A percentile compares a stretch with the other conserved stretches of the same genome.
Evolutionary conservation across 1,284 basidiomycete genomes (phyloP).

Genomic region (Sporisorium iseilematis-ciliati): DNA sequence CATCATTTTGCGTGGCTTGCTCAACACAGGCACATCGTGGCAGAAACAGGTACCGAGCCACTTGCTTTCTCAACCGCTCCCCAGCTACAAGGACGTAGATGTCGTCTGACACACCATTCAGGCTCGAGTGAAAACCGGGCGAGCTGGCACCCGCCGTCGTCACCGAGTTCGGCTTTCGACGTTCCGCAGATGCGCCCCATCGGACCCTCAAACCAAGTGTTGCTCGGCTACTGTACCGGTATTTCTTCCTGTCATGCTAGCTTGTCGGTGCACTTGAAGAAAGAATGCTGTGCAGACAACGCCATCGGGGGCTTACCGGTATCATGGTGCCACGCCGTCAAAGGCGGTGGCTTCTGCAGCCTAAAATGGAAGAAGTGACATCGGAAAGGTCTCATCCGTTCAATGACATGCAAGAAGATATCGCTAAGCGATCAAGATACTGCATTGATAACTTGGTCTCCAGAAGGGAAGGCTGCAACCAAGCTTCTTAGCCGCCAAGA

Average conservation of each 20-base stretch:
- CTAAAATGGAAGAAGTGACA: neutral
- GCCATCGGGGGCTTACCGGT: neutral
- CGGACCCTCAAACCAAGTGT: neutral
- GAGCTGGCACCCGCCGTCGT: neutral
- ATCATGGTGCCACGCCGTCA: neutral
- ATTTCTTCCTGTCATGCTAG: no score
- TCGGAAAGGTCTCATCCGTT: constrained; percentile 12
- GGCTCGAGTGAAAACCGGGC: neutral
- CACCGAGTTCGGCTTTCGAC: neutral
- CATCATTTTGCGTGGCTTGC: no score
- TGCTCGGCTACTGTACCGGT: neutral
- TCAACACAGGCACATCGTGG: no score
- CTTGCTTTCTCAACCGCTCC: neutral
- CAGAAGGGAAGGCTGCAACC: neutral
- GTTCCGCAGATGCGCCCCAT: neutral
- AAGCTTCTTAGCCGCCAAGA: neutral
- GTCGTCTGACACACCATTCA: constrained; percentile 2
- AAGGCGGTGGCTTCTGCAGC: constrained; percentile 2
- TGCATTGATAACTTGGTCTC: neutral
- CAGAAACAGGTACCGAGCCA: neutral
- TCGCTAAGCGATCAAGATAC: neutral
- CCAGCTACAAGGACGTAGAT: neutral
- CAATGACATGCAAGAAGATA: constrained; percentile 3
- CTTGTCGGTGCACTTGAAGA: no score
- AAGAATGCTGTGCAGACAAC: neutral